A percentile compares a stretch with the other conserved stretches of the same genome.
phyloP scores from a whole-genome alignment of 176 grass and related monocot genomes.

The Triticum turgidum region DNA sequence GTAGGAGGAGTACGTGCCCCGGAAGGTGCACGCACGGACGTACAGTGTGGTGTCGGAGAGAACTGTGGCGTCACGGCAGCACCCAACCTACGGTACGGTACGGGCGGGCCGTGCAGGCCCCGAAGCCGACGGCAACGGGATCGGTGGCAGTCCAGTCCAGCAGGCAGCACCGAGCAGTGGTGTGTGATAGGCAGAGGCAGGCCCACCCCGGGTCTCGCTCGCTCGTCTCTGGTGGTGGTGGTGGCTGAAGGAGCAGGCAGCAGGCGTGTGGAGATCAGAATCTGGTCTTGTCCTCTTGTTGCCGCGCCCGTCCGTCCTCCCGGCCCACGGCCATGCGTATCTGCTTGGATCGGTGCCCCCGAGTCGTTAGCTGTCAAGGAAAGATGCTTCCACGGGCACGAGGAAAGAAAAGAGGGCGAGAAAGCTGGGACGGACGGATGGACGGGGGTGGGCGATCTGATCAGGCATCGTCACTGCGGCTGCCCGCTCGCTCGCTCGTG shows the following conservation, averaged over 20 bases:
- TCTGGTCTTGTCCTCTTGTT: conserved; percentile 43
- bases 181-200: background rate
- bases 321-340: conserved; percentile 16
- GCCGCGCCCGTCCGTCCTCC: background rate
- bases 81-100: background rate
- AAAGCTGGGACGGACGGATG: background rate
- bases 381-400: conserved; percentile 7
- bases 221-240: background rate
- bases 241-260: background rate
- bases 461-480: background rate
- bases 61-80: background rate
- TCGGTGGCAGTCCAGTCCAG: background rate
- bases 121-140: background rate
- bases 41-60: background rate
- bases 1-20: background rate
- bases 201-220: background rate
- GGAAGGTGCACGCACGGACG: background rate
- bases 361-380: conserved; percentile 45
- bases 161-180: background rate
- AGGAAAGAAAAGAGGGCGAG: background rate
- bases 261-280: conserved; percentile 28
- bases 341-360: conserved; percentile 36
- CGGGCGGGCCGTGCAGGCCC: background rate
- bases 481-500: too few species aligned
- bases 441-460: background rate